These are phyloP conservation scores for Grigorovia humatica DNA, from an alignment of 805 yeast genomes.

Conservation along the genomic window DNA sequence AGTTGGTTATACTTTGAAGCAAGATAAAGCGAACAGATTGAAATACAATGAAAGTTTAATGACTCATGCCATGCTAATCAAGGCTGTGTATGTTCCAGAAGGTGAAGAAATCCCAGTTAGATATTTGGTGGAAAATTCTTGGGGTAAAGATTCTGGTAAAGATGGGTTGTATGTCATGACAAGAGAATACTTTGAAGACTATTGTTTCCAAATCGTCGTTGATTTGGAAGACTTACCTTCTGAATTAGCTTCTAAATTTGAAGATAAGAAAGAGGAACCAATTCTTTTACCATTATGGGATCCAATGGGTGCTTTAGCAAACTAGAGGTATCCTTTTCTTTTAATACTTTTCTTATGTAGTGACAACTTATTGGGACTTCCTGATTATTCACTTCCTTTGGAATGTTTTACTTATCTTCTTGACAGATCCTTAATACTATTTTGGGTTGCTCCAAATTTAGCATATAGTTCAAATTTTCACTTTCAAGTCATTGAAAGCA, in stretches of 20 bases:
- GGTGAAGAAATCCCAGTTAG: conserved; percentile 45
- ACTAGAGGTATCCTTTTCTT: conserved; percentile 1
- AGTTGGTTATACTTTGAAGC: conserved; percentile 43
- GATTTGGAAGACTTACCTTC: conserved; percentile 40
- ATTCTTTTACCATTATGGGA: conserved; percentile 65
- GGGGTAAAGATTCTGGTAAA: conserved; percentile 61
- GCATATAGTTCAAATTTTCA: no score
- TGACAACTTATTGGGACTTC: background rate
- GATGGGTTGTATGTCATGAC: conserved; percentile 66
- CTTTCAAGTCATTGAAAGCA: no score
- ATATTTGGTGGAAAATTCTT: conserved; percentile 68
- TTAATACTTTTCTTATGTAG: background rate
- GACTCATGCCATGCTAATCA: conserved; percentile 87
- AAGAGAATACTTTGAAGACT: conserved; percentile 64
- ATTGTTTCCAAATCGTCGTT: conserved; percentile 62
- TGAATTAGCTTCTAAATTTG: conserved; percentile 28
- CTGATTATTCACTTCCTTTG: no score
- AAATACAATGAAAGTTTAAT: conserved; percentile 60
- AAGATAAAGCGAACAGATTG: conserved; percentile 58
- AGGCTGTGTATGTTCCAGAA: conserved; percentile 68
- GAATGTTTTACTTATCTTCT: no score
- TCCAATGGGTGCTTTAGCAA: conserved; percentile 69
- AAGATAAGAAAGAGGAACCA: conserved; percentile 37
- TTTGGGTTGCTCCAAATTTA: no score
- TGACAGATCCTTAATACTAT: no score